A percentile compares a stretch with the other conserved stretches of the same genome.
phyloP scores from a whole-genome alignment of 441 rosid genomes.

The Eruca vesicaria region DNA sequence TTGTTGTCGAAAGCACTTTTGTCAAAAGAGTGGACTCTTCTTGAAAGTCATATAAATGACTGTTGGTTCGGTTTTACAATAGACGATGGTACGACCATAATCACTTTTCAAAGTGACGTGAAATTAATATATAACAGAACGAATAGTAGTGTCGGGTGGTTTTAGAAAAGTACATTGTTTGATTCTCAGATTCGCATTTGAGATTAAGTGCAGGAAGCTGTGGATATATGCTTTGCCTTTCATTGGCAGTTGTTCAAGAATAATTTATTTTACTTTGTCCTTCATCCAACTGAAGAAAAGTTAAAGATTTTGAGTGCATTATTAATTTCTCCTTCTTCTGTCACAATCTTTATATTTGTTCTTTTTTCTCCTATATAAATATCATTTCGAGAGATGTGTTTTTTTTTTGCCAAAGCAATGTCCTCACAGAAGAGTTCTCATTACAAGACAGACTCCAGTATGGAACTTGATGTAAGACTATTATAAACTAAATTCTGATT shows the following conservation, averaged over 20 bases:
- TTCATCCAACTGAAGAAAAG: neutral
- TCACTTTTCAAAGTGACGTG: neutral
- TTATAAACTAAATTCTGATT: neutral
- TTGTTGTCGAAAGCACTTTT: neutral
- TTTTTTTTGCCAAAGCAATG: neutral
- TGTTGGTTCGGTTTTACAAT: neutral
- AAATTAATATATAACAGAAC: neutral
- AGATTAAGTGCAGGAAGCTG: constrained; percentile 8
- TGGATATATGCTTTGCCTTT: constrained; percentile 23
- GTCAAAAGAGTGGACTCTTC: neutral
- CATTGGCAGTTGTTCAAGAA: neutral
- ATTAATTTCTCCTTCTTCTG: neutral
- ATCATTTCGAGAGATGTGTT: neutral
- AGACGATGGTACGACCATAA: neutral
- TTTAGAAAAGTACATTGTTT: neutral
- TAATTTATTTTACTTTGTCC: neutral
- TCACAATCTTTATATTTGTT: neutral
- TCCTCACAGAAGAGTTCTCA: constrained; percentile 8
- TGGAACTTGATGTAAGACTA: constrained; percentile 20
- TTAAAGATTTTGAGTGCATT: neutral
- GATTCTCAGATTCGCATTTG: constrained; percentile 2
- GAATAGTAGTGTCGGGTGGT: constrained; percentile 4
- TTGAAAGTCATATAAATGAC: neutral
- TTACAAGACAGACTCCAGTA: constrained; percentile 17
- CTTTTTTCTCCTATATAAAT: neutral